phyloP scores from a whole-genome alignment of 73 alveolate genomes.

The Tetrahymena malaccensis region DNA sequence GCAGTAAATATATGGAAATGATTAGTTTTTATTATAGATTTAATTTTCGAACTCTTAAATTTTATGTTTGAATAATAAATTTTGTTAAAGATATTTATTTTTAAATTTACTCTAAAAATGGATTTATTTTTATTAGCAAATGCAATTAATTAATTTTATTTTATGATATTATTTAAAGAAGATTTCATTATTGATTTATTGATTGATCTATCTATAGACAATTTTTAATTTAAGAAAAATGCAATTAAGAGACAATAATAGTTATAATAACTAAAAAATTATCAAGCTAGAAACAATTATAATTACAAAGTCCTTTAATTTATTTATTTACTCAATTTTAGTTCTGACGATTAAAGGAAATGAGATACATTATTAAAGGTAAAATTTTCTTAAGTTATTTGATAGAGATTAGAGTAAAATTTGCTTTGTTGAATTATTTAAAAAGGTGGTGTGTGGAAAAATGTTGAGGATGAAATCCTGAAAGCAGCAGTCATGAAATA shows the following conservation, averaged over 20 bases:
- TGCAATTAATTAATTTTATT: not conserved
- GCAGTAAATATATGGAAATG: too few species aligned
- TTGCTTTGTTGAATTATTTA: not conserved
- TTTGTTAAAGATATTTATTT: too few species aligned
- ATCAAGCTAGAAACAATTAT: not conserved
- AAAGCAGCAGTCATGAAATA: constrained; percentile 99
- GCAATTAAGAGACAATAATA: not conserved
- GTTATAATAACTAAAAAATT: not conserved
- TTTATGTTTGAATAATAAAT: too few species aligned
- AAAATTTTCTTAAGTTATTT: not conserved
- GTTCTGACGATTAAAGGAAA: not conserved
- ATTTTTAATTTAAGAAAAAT: not conserved
- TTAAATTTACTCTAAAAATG: too few species aligned
- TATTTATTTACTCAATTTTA: not conserved
- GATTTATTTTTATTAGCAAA: not conserved
- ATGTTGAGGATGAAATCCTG: constrained; percentile 98
- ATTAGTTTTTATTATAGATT: too few species aligned
- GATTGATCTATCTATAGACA: too few species aligned
- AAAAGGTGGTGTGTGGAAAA: constrained; percentile 99
- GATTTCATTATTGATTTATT: too few species aligned
- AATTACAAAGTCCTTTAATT: not conserved
- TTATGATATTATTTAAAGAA: not conserved
- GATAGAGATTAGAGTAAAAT: not conserved
- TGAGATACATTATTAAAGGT: not conserved
- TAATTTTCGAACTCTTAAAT: too few species aligned